Base-by-base conservation (phyloP, 441 rosid genomes). In the Rhodomyrtus psidioides region DNA sequence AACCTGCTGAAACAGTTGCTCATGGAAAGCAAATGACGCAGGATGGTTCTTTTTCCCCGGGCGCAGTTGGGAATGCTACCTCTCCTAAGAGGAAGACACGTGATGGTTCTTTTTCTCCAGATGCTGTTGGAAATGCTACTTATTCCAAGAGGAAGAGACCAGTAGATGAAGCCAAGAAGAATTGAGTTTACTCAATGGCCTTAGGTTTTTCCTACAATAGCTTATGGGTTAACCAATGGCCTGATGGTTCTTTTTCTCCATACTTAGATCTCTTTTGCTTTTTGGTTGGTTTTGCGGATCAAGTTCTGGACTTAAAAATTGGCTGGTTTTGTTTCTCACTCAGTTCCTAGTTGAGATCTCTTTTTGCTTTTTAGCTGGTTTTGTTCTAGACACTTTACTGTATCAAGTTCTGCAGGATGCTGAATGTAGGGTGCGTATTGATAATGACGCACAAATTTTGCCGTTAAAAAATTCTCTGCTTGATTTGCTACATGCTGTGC, bases 1-100 rank as follows among this genome's bases (percentile, higher is more conserved):
- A 82, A 83, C 86, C 87, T 24, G 9, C 91, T 57, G 91, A 86
- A 62, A 65, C 74, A 15, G 87, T 88, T 7, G 79, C 46, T 46
- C 82, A 84, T 75, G 57, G 85, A 28, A 85, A 88, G 15, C 86
- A 83, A 62, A 55, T 85, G 34, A 12, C 28, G 0, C 26, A 24
- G 44, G 53, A 55, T 21, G 83, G 21, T 51, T 59, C 42, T 46
- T 51, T 83, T 46, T 57, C 87, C 16, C 57, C 53, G 55, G 84
- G 83, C 21, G 70, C 24, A 30, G 82, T 54, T 16, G 8, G 26
- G 30, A 58, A 82, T 58, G 62, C 53, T 54, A 3, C 82, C 12
- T 46, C 42, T 55, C 44, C 58, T 7, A 46, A 27, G 34, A 12
- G 30, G 62, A 58, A 19, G 46, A 19, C 10, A 7, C 7, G 76